Conservation (phyloP, 192 early-diverging fungal species). For the Mortierella claussenii region DNA sequence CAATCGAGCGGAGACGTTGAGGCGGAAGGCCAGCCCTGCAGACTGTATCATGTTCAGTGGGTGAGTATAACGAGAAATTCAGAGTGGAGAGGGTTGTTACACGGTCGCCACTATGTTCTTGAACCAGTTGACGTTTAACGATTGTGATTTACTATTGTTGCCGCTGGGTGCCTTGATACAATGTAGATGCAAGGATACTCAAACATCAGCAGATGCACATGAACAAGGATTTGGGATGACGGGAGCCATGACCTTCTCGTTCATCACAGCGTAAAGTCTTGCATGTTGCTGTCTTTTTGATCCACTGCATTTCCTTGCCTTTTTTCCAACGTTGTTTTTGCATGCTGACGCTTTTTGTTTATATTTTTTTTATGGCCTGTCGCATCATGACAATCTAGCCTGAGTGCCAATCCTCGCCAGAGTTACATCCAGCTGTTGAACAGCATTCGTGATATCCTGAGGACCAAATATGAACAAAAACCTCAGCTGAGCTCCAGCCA, state of each 20-base stretch:
- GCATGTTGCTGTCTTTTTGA: no score
- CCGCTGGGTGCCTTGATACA: no score
- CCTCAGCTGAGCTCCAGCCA: slow-evolving; percentile 77
- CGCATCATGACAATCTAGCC: slow-evolving; percentile 6
- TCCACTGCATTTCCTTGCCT: no score
- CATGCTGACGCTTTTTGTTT: not conserved
- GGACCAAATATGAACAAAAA: slow-evolving; percentile 74
- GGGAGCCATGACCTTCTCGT: slow-evolving; percentile 82
- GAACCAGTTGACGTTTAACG: no score
- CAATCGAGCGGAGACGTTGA: slow-evolving; percentile 20
- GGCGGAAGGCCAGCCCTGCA: slow-evolving; percentile 61
- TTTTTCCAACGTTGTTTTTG: not conserved
- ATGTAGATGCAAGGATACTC: slow-evolving; percentile 78
- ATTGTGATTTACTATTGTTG: no score
- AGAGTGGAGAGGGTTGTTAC: no score
- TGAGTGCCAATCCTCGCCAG: slow-evolving; percentile 66
- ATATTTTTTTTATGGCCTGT: slow-evolving; percentile 28
- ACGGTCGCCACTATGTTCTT: no score
- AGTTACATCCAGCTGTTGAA: slow-evolving; percentile 79
- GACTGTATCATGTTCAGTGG: slow-evolving; percentile 87
- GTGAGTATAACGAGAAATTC: no score
- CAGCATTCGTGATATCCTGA: slow-evolving; percentile 72
- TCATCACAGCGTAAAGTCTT: slow-evolving; percentile 63
- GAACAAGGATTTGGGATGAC: slow-evolving; percentile 67
- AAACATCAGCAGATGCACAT: slow-evolving; percentile 85